These are phyloP conservation scores for Pythium monospermum DNA, from an alignment of 352 stramenopile species.

Conservation along the genomic window DNA sequence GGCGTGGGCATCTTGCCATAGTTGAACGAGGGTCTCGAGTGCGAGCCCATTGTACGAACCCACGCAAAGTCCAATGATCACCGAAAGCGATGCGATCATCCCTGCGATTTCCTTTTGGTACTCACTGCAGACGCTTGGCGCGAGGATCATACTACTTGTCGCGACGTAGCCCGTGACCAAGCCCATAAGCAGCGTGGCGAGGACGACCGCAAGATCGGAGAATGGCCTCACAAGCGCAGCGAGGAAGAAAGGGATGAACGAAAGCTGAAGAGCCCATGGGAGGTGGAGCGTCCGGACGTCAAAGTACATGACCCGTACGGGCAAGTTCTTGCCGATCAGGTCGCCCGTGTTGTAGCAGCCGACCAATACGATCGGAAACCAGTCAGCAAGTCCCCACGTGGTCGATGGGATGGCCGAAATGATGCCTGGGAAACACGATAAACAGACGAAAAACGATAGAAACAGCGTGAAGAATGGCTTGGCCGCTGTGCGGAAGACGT, in stretches of 20 bases:
- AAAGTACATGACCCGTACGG: slow-evolving; percentile 67
- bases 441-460: slow-evolving; percentile 68
- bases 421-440: slow-evolving; percentile 77
- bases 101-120: slow-evolving; percentile 76
- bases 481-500: slow-evolving; percentile 50
- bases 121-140: slow-evolving; percentile 64
- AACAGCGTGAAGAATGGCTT: slow-evolving; percentile 80
- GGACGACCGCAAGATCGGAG: slow-evolving; percentile 43
- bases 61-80: slow-evolving; percentile 67
- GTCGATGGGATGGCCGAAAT: slow-evolving; percentile 66
- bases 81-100: slow-evolving; percentile 64
- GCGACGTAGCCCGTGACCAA: slow-evolving; percentile 73
- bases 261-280: slow-evolving; percentile 54
- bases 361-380: slow-evolving; percentile 74
- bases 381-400: slow-evolving; percentile 49
- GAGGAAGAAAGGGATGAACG: slow-evolving; percentile 73
- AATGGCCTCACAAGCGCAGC: slow-evolving; percentile 46
- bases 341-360: slow-evolving; percentile 74
- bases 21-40: slow-evolving; percentile 58
- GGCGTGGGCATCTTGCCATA: slow-evolving; percentile 31
- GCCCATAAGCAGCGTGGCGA: slow-evolving; percentile 50
- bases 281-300: slow-evolving; percentile 61
- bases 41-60: slow-evolving; percentile 75
- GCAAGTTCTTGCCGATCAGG: slow-evolving; percentile 74
- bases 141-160: slow-evolving; percentile 74